phyloP scores from a whole-genome alignment of 1,139 yeast species.

The Saccharomyces pastorianus region DNA sequence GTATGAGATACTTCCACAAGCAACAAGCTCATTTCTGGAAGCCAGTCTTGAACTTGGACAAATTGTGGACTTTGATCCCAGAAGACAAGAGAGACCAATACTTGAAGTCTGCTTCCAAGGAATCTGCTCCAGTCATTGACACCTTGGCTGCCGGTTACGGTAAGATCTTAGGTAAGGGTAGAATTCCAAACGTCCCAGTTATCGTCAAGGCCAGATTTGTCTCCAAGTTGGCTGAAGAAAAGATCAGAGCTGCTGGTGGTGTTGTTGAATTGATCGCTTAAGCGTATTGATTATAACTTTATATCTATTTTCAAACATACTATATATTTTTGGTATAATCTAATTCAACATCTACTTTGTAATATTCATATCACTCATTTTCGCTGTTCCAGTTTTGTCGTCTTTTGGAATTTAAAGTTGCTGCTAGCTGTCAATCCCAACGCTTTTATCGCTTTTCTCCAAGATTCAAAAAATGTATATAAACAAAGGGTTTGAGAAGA shows the following conservation, averaged over 20 bases:
- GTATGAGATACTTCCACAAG: conserved; percentile 99
- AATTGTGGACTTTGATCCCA: conserved; percentile 96
- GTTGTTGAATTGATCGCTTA: conserved; percentile 98
- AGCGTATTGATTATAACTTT: conserved; percentile 26
- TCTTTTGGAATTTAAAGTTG: neutral
- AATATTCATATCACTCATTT: neutral
- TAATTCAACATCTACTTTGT: conserved; percentile 3
- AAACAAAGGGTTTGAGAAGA: conserved; percentile 37
- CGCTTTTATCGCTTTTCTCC: neutral
- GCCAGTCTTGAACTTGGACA: conserved; percentile 97
- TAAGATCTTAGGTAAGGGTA: conserved; percentile 99
- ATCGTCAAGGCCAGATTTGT: conserved; percentile 99
- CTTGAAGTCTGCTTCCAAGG: conserved; percentile 74
- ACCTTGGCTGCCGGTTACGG: conserved; percentile 99
- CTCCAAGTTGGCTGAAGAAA: conserved; percentile 98
- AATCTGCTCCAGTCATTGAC: conserved; percentile 98
- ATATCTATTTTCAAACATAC: conserved; percentile 1
- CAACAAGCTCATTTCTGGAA: conserved; percentile 95
- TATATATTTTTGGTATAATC: conserved; percentile 2
- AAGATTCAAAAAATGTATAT: neutral
- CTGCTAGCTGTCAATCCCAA: neutral
- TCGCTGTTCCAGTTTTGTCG: neutral
- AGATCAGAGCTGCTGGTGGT: conserved; percentile 99
- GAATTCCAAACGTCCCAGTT: conserved; percentile 95
- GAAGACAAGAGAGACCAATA: conserved; percentile 92